Evolutionary conservation across 129 eudicot genomes (phyloP), one percentile per base, ranked within the genome.

Genomic region (Centella asiatica): DNA sequence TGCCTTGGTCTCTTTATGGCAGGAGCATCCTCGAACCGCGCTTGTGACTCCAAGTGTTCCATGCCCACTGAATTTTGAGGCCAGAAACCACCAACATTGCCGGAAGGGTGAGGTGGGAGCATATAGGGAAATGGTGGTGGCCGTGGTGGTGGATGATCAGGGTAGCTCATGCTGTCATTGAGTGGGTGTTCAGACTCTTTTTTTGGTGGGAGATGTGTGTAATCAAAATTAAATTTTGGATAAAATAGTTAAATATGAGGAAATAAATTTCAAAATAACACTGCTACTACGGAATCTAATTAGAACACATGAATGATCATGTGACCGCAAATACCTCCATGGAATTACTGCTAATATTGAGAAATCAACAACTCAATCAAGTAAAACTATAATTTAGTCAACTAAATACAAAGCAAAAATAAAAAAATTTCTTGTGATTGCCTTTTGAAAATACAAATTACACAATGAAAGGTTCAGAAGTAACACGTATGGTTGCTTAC

Each of bases 11-110:
- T 75, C 64, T 70, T 79, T 31, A 52, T 57, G 2, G 75, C 72
- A 20, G 84, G 78, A 13, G 42, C 72, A 51, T 65, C 42, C 8
- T 84, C 84, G 63, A 60, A 69, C 27, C 74, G 82, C 13, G 69
- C 13, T 61, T 68, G 48, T 28, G 72, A 50, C 17, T 72, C 76
- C 45, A 44, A 24, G 26, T 28, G 50, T 12, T 80, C 69, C 8
- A 27, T 37, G 55, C 31, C 59, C 62, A 54, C 26, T 12, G 55
- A 62, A 58, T 23, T 46, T 57, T 68, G 74, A 58, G 67, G 76
- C 77, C 76, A 63, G 34, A 49, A 54, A 11, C 79, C 78, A 34
- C 65, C 80, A 51, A 15, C 62, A 64, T 71, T 74, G 37, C 69
- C 79, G n/a, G 73, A 75, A 25, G 42, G 37, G 66, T 62, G 69